These are phyloP conservation scores for Brassica carinata DNA, from an alignment of 345 rosid genomes.

Conservation along the genomic window DNA sequence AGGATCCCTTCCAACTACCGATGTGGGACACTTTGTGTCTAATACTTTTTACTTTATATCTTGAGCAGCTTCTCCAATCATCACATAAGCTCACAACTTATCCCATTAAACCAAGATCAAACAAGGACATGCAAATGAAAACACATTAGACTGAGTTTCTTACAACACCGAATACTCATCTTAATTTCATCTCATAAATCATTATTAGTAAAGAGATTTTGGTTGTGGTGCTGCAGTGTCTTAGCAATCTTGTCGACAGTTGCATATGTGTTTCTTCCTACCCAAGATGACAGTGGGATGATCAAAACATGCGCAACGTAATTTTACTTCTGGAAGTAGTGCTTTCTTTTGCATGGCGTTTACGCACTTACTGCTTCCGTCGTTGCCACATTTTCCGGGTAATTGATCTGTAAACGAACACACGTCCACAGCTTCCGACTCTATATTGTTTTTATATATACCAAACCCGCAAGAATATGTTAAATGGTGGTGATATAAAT, in stretches of 20 bases:
- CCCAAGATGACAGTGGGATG: slow-evolving; percentile 13
- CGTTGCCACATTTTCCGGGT: slow-evolving; percentile 28
- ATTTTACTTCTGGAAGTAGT: neutral
- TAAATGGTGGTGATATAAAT: neutral
- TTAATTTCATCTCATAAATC: neutral
- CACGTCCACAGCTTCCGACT: neutral
- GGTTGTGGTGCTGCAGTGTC: neutral
- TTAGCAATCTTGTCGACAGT: slow-evolving; percentile 26
- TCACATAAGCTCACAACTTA: neutral
- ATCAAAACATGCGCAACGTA: slow-evolving; percentile 29
- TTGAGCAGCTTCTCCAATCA: neutral
- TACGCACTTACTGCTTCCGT: slow-evolving; percentile 11
- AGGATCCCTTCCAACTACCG: too few relatives aligned
- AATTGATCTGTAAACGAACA: slow-evolving; percentile 12
- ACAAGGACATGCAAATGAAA: neutral
- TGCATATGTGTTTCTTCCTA: slow-evolving; percentile 10
- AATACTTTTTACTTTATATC: too few relatives aligned
- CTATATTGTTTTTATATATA: slow-evolving; percentile 2
- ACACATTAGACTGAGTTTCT: slow-evolving; percentile 14
- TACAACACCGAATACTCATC: neutral
- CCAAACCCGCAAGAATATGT: neutral
- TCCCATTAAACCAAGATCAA: neutral
- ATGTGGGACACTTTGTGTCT: too few relatives aligned
- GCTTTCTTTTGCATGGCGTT: neutral
- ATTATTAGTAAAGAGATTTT: neutral